phyloP scores from a whole-genome alignment of 2,329 filamentous ascomycete species.

The Lasiodiplodia hormozganensis region DNA sequence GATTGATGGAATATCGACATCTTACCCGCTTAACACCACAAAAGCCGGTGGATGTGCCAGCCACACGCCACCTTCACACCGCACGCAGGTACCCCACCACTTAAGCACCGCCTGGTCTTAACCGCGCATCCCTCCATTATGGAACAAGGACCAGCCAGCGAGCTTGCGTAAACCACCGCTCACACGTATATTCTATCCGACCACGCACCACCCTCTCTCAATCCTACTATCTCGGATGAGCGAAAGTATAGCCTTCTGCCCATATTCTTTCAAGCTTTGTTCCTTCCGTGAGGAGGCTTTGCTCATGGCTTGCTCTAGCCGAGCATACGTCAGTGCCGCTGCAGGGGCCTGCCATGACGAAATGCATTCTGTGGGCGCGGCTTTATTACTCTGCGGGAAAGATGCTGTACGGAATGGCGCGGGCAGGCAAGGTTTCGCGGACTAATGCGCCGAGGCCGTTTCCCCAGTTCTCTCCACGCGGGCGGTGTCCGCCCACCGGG shows the following conservation, averaged over 20 bases:
- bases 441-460: constrained; percentile 21
- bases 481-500: constrained; percentile 22
- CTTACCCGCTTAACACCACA: constrained; percentile 1
- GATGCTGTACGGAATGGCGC: constrained; percentile 7
- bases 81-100: constrained; percentile 20
- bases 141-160: not conserved
- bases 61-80: constrained; percentile 19
- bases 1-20: constrained; percentile 23
- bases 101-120: not conserved
- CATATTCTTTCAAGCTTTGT: constrained; percentile 9
- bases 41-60: constrained; percentile 19
- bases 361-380: not conserved
- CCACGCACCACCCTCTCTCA: not conserved
- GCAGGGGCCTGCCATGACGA: constrained; percentile 7
- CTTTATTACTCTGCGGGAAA: constrained; percentile 12
- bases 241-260: not conserved
- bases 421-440: constrained; percentile 7
- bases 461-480: constrained; percentile 25
- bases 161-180: not conserved
- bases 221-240: not conserved
- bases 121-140: not conserved
- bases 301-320: not conserved
- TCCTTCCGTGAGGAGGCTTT: not conserved
- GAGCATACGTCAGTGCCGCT: not conserved
- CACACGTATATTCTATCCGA: not conserved